Percentiles rank a stretch among this genome's conserved stretches.
These are phyloP conservation scores for Neopestalotiopsis sp. DNA, from an alignment of 2,329 filamentous ascomycete genomes.

Conservation along the genomic window DNA sequence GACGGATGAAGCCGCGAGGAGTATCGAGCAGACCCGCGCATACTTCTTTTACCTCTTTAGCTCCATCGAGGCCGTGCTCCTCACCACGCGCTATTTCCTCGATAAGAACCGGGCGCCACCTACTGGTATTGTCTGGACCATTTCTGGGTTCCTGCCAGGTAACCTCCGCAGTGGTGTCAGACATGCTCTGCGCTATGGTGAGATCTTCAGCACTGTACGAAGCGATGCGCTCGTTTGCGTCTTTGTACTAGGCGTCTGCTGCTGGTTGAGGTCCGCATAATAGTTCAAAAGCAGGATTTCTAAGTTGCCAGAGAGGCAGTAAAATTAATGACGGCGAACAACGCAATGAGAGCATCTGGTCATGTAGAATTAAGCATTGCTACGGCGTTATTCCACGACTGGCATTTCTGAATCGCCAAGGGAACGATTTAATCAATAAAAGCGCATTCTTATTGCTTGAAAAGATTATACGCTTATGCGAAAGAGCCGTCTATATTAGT, in stretches of 20 bases:
- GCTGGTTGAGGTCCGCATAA: slow-evolving; percentile 47
- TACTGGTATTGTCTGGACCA: slow-evolving; percentile 66
- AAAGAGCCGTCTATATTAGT: slow-evolving; percentile 32
- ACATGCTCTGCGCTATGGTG: slow-evolving; percentile 67
- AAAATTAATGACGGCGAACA: neutral
- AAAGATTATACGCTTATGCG: neutral
- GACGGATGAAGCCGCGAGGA: slow-evolving; percentile 4
- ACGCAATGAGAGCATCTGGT: neutral
- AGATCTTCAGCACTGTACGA: slow-evolving; percentile 75
- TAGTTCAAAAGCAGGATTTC: too few species aligned
- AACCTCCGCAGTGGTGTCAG: slow-evolving; percentile 67
- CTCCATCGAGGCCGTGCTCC: slow-evolving; percentile 74
- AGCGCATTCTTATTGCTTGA: neutral
- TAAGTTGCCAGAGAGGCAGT: neutral
- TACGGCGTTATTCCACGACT: slow-evolving; percentile 8
- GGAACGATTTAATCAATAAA: neutral
- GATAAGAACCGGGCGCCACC: slow-evolving; percentile 65
- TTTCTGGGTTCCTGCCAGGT: slow-evolving; percentile 70
- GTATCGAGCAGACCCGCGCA: slow-evolving; percentile 44
- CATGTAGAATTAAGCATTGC: slow-evolving; percentile 3
- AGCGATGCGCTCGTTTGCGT: slow-evolving; percentile 77
- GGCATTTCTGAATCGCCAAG: slow-evolving; percentile 1
- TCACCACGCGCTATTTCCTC: slow-evolving; percentile 73
- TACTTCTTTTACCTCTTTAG: slow-evolving; percentile 83
- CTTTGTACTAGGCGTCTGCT: slow-evolving; percentile 71